These are phyloP conservation scores for Agaricus blazei DNA, from an alignment of 768 basidiomycete genomes.

Conservation along the genomic window DNA sequence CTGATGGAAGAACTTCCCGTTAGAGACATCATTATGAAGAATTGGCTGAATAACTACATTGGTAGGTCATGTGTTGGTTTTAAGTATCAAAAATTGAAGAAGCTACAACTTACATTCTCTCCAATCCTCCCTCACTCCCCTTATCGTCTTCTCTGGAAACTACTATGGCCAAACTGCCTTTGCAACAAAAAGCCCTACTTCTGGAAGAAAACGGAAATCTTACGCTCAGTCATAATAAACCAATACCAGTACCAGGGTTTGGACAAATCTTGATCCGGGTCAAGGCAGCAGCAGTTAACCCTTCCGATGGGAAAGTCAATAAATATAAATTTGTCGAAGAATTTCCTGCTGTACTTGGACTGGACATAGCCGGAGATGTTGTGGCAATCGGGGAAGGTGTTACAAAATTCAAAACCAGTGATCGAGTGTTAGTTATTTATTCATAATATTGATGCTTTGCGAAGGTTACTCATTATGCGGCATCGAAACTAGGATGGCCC, in stretches of 20 bases:
- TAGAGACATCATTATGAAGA: no score
- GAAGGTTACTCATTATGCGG: neutral
- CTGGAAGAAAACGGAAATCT: constrained; percentile 22
- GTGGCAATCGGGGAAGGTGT: constrained; percentile 47
- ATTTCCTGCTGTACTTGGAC: constrained; percentile 43
- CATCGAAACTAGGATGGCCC: constrained; percentile 23
- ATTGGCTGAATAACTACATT: no score
- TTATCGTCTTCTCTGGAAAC: no score
- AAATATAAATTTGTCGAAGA: constrained; percentile 21
- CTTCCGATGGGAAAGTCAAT: constrained; percentile 48
- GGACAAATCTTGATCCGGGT: constrained; percentile 46
- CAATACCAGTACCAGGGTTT: constrained; percentile 36
- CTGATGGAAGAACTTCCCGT: no score
- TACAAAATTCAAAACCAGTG: constrained; percentile 40
- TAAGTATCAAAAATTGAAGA: no score
- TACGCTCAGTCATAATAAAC: constrained; percentile 20
- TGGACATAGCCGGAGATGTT: constrained; percentile 46
- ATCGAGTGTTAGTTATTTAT: constrained; percentile 36
- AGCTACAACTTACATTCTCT: no score
- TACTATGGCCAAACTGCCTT: neutral
- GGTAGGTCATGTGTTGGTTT: no score
- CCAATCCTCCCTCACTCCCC: no score
- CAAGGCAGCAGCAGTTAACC: constrained; percentile 44
- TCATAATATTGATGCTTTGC: no score
- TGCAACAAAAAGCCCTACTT: constrained; percentile 21